phyloP scores from a whole-genome alignment of 768 basidiomycete genomes.

The Candolleomyces eurysporus region DNA sequence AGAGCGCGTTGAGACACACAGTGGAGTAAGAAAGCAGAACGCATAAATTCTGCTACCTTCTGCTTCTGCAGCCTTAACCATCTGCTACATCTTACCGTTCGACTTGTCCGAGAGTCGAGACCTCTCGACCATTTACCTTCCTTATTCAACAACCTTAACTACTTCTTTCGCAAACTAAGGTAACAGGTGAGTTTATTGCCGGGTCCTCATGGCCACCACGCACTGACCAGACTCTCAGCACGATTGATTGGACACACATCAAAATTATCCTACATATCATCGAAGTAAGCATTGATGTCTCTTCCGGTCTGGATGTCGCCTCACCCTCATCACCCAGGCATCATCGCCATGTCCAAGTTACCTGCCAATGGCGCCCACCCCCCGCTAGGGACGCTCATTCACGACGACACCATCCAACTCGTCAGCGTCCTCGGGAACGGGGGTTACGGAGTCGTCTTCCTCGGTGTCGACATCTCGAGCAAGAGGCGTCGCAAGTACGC shows the following conservation, averaged over 20 bases:
- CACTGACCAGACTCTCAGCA: slow-evolving; percentile 2
- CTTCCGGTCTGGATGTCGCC: background rate
- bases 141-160: slow-evolving; percentile 6
- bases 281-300: background rate
- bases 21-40: background rate
- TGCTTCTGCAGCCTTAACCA: background rate
- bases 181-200: slow-evolving; percentile 3
- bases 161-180: background rate
- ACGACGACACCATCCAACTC: slow-evolving; percentile 78
- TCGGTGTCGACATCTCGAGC: slow-evolving; percentile 65
- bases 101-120: background rate
- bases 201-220: slow-evolving; percentile 9
- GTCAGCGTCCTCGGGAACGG: slow-evolving; percentile 87
- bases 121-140: background rate
- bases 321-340: background rate
- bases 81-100: background rate
- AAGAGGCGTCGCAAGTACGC: slow-evolving; percentile 63
- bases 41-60: background rate
- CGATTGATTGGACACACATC: slow-evolving; percentile 4
- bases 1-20: slow-evolving; percentile 1
- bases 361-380: slow-evolving; percentile 33
- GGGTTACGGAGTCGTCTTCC: slow-evolving; percentile 94
- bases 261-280: background rate
- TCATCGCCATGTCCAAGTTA: slow-evolving; percentile 20
- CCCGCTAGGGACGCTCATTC: slow-evolving; percentile 76